Evolutionary conservation across 768 basidiomycete species (phyloP).

Genomic region (Auriscalpium vulgare): DNA sequence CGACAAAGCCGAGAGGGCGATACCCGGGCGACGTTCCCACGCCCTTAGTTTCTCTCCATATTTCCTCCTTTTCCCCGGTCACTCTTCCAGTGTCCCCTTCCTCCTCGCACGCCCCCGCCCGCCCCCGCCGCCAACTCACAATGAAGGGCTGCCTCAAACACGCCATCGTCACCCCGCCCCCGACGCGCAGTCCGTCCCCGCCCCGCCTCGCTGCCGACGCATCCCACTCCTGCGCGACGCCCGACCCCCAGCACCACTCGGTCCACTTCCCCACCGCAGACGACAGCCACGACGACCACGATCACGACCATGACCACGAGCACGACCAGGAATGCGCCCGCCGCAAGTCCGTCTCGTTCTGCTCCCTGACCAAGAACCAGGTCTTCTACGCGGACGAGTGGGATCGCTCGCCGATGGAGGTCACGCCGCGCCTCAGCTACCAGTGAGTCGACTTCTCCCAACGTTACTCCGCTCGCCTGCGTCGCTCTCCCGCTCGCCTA

Average conservation of each 20-base stretch:
- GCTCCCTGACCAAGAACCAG: constrained; percentile 45
- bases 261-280: constrained; percentile 4
- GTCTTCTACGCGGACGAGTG: constrained; percentile 66
- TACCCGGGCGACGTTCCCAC: too few relatives aligned
- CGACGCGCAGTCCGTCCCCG: constrained; percentile 9
- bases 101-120: background rate
- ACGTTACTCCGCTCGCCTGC: background rate
- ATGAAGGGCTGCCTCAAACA: constrained; percentile 15
- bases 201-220: background rate
- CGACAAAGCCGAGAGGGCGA: too few relatives aligned
- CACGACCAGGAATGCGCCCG: constrained; percentile 3
- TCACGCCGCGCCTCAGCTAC: constrained; percentile 54
- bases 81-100: background rate
- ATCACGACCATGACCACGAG: background rate
- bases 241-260: background rate
- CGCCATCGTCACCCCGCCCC: constrained; percentile 10
- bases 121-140: background rate
- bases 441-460: constrained; percentile 39
- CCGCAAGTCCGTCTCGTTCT: constrained; percentile 59
- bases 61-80: too few relatives aligned
- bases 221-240: background rate
- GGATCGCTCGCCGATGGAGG: constrained; percentile 69
- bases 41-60: too few relatives aligned
- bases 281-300: background rate
- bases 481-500: background rate